Conservation (phyloP, 257 asterid genomes). For the Solanum appendiculatum region DNA sequence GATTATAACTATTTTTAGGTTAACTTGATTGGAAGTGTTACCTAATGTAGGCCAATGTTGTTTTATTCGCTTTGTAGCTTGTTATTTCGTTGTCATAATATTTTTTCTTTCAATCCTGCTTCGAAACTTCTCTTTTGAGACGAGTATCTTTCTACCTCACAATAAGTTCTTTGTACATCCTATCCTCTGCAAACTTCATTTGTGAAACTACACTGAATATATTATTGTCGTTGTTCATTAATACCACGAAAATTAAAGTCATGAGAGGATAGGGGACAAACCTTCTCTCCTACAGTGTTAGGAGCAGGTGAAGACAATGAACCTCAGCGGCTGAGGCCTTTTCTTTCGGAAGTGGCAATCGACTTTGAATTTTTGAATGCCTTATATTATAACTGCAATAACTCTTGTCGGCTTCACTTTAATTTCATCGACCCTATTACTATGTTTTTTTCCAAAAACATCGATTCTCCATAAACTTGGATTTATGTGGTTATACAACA, state of each 20-base stretch:
- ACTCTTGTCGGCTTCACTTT: background rate
- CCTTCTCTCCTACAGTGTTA: background rate
- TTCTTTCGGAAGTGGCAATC: conserved; percentile 3
- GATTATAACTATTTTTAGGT: too few relatives aligned
- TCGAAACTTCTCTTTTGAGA: background rate
- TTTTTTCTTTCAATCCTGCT: background rate
- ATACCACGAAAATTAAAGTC: background rate
- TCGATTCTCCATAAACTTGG: background rate
- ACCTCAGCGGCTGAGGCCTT: background rate
- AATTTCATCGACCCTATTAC: background rate
- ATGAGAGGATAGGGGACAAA: background rate
- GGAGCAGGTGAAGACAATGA: background rate
- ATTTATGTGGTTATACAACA: background rate
- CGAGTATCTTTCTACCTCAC: background rate
- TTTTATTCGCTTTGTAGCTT: background rate
- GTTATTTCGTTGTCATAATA: background rate
- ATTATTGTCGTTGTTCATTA: background rate
- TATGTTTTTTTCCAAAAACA: background rate
- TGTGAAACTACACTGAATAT: background rate
- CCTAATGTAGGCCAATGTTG: too few relatives aligned
- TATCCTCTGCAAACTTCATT: background rate
- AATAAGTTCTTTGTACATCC: background rate
- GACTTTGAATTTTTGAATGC: background rate
- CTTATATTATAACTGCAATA: background rate
- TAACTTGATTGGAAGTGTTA: too few relatives aligned